Evolutionary conservation across 495 filamentous ascomycete genomes (phyloP).

Genomic region (Penicillium egyptiacum): DNA sequence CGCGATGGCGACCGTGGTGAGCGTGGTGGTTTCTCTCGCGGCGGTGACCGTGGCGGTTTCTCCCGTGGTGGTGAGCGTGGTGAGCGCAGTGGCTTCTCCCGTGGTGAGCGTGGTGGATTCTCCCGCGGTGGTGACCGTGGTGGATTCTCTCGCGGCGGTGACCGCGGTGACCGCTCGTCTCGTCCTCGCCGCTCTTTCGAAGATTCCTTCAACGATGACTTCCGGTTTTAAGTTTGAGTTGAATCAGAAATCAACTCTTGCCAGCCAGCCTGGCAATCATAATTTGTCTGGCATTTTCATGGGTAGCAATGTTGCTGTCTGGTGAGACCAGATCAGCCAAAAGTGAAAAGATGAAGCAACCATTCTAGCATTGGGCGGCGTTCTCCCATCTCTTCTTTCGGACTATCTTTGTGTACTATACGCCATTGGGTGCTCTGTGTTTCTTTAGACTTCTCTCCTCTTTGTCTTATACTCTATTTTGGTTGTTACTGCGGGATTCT

Average conservation of each 20-base stretch:
- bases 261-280: background rate
- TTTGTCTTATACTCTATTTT: slow-evolving; percentile 19
- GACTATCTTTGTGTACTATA: slow-evolving; percentile 19
- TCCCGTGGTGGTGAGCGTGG: slow-evolving; percentile 6
- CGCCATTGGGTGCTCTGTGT: slow-evolving; percentile 12
- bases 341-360: slow-evolving; percentile 21
- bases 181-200: background rate
- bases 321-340: slow-evolving; percentile 11
- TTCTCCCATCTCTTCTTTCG: slow-evolving; percentile 23
- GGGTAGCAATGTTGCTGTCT: background rate
- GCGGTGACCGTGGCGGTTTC: slow-evolving; percentile 5
- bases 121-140: slow-evolving; percentile 2
- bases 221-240: slow-evolving; percentile 4
- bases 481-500: slow-evolving; percentile 10
- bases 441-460: slow-evolving; percentile 30
- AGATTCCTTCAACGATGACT: background rate
- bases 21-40: slow-evolving; percentile 4
- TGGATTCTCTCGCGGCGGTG: slow-evolving; percentile 6
- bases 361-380: slow-evolving; percentile 33
- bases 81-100: slow-evolving; percentile 6
- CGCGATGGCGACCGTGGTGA: background rate
- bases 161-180: slow-evolving; percentile 5
- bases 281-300: slow-evolving; percentile 3
- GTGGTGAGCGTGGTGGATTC: background rate
- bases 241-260: background rate